Base-by-base conservation (phyloP, 1,139 yeast genomes). In the Pneumocystis wakefieldiae region DNA sequence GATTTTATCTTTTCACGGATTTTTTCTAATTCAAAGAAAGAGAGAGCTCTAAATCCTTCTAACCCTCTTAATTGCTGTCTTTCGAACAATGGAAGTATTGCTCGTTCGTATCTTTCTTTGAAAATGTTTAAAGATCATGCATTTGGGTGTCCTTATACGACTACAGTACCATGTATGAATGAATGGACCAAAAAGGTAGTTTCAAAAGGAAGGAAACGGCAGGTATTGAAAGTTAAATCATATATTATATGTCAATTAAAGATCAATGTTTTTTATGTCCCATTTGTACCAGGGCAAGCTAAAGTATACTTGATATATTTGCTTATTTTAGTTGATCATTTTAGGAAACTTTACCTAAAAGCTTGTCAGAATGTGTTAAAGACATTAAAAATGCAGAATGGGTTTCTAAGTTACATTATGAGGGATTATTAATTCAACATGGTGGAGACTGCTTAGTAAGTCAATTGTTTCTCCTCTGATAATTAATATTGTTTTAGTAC, bases 341-440 rank as follows among this genome's bases (percentile, higher is more conserved):
- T 61, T 37, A 58, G 62, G 59, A 57, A 14, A 38, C 61, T 15
- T 42, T 61, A 28, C 67, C 67, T 14, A 59, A 61, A 17, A 65
- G 67, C 15, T 48, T 65, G n/a, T 57, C 63, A 12, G 62, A 66
- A 17, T 65, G 66, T 15, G 57, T 65, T 15, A 61, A 62, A 6
- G 67, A 65, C 19, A 19, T 65, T 37, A 57, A 57, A 38, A 62
- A 59, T 59, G 67, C 66, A 5, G 67, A 63, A 59, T 67, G 69
- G 69, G 62, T 65, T 55, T 59, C 62, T 12, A 59, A 62, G n/a
- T 61, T 57, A 19, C 60, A 58, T 35, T 72, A 75, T 66, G 85
- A 84, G 69, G 92, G 92, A 2, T 84, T 78, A 70, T 76, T 86
- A 74, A 82, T 83, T 64, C 94, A 86, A 74, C 88, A 84, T 68